These are phyloP conservation scores for Phytophthora sp. DNA, from an alignment of 352 stramenopile species.

Conservation along the genomic window DNA sequence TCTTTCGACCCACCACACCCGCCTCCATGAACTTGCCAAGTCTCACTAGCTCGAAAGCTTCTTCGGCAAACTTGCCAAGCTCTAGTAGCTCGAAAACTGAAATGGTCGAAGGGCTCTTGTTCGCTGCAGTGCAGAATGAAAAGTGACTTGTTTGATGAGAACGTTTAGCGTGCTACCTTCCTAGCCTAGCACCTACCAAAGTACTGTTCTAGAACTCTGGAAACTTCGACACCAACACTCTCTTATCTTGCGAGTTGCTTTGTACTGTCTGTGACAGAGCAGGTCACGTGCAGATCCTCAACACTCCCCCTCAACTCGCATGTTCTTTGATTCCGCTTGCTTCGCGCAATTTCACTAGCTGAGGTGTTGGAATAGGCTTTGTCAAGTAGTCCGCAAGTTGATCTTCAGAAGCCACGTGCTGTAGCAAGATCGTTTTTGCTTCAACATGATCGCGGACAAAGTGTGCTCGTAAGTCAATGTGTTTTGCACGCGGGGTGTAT, in stretches of 20 bases:
- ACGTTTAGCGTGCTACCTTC: no score
- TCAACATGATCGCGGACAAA: not conserved
- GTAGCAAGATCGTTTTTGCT: not conserved
- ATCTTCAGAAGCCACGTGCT: not conserved
- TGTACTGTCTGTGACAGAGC: not conserved
- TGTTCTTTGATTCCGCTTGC: not conserved
- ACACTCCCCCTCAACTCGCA: not conserved
- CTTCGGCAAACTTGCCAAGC: no score
- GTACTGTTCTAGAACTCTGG: no score
- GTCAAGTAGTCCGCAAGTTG: not conserved
- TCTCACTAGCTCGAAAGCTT: no score
- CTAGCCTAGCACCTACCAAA: no score
- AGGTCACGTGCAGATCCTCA: not conserved
- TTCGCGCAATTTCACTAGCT: not conserved
- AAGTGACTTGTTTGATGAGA: no score
- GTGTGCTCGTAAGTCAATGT: not conserved
- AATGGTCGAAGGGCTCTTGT: no score
- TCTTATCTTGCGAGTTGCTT: not conserved
- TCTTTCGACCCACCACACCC: no score
- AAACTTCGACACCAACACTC: no score
- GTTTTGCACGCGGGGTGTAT: not conserved
- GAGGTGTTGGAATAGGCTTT: not conserved
- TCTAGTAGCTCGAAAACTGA: no score
- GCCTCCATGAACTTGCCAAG: no score
- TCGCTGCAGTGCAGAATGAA: no score